Conservation (phyloP, 257 asterid species). For the Solanum corneliomulleri region DNA sequence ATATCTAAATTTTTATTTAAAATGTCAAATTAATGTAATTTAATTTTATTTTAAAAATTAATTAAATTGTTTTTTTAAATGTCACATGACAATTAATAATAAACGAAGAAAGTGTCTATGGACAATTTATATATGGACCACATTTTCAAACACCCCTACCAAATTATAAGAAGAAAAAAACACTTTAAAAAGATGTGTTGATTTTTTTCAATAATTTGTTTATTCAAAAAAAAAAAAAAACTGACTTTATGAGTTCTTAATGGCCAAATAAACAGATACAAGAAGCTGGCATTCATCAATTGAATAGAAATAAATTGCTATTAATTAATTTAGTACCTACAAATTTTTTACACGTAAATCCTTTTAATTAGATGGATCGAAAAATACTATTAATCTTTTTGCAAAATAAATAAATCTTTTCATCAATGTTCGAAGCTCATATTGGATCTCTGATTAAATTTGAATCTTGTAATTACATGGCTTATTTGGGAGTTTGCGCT, state of each 20-base stretch:
- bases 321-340: no score
- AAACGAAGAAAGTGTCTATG: no score
- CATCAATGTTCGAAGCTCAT: rapidly evolving
- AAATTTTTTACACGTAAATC: no score
- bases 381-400: no score
- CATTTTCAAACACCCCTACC: background rate
- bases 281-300: background rate
- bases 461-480: rapidly evolving
- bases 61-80: rapidly evolving
- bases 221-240: background rate
- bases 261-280: background rate
- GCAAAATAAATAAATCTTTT: no score
- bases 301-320: no score
- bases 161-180: background rate
- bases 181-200: background rate
- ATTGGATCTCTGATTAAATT: no score
- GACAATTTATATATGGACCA: background rate
- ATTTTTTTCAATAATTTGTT: background rate
- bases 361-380: no score
- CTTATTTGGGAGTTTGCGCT: background rate
- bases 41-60: no score
- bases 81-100: no score
- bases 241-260: background rate
- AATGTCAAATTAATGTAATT: no score
- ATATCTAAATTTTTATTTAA: rapidly evolving